Evolutionary conservation across 2,329 filamentous ascomycete species (phyloP).

Genomic region (Talaromyces amestolkiae): DNA sequence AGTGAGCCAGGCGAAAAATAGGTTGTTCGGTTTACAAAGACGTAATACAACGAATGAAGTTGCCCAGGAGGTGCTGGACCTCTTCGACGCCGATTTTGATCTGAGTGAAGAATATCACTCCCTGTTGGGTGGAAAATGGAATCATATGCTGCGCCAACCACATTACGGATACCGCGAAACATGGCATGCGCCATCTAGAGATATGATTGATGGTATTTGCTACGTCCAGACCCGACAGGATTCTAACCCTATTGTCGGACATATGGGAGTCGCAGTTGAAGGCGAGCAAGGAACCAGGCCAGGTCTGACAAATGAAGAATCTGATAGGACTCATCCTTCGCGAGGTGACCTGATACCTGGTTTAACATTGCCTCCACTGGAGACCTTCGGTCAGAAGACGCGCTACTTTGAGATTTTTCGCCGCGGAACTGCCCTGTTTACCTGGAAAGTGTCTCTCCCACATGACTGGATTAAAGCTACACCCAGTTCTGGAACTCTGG

Average conservation of each 20-base stretch:
- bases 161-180: constrained; percentile 49
- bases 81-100: constrained; percentile 58
- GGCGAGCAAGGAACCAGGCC: constrained; percentile 37
- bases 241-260: constrained; percentile 52
- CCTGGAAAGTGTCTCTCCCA: constrained; percentile 52
- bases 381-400: constrained; percentile 55
- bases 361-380: constrained; percentile 56
- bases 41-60: constrained; percentile 57
- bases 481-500: constrained; percentile 48
- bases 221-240: constrained; percentile 35
- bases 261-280: constrained; percentile 63
- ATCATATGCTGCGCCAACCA: constrained; percentile 58
- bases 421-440: constrained; percentile 54
- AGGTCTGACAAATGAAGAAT: constrained; percentile 6
- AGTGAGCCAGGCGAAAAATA: constrained; percentile 53
- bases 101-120: constrained; percentile 58
- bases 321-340: constrained; percentile 5
- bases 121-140: constrained; percentile 62
- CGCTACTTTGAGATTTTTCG: constrained; percentile 65
- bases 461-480: constrained; percentile 54
- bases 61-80: constrained; percentile 52
- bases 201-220: constrained; percentile 22
- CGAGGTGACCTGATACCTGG: not conserved
- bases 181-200: constrained; percentile 30
- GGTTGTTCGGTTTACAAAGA: constrained; percentile 55